These are phyloP conservation scores for Cladosporium halotolerans DNA, from an alignment of 2,329 filamentous ascomycete genomes.

Conservation along the genomic window DNA sequence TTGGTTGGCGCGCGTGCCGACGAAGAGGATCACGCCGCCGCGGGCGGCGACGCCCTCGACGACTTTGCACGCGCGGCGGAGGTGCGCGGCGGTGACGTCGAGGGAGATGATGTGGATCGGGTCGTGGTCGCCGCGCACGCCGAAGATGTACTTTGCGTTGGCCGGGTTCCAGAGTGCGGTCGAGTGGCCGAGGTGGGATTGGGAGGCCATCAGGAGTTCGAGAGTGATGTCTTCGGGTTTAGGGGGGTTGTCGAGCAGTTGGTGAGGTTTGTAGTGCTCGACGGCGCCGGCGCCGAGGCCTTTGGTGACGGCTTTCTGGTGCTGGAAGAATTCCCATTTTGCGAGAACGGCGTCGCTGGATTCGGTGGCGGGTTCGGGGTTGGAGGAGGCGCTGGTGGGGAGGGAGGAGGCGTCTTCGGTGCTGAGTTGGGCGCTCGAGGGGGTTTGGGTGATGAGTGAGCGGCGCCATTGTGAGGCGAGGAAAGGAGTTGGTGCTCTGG, in stretches of 20 bases:
- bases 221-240: constrained; percentile 74
- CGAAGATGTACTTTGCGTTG: constrained; percentile 91
- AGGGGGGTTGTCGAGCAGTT: constrained; percentile 67
- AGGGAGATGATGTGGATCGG: constrained; percentile 67
- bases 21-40: constrained; percentile 83
- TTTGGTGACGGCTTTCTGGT: constrained; percentile 33
- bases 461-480: constrained; percentile 29
- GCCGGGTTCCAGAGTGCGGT: constrained; percentile 90
- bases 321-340: constrained; percentile 39
- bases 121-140: constrained; percentile 72
- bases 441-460: constrained; percentile 31
- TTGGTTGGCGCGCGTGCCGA: constrained; percentile 78
- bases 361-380: constrained; percentile 22
- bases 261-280: constrained; percentile 58
- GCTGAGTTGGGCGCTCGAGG: constrained; percentile 12
- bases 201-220: constrained; percentile 80
- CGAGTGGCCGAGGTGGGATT: constrained; percentile 84
- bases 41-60: constrained; percentile 78
- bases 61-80: constrained; percentile 87
- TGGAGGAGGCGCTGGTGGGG: constrained; percentile 22
- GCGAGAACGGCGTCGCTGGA: constrained; percentile 31
- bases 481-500: constrained; percentile 27
- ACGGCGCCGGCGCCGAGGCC: constrained; percentile 35
- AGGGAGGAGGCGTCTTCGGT: constrained; percentile 27
- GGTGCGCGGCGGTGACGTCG: constrained; percentile 78